Base-by-base conservation (phyloP, 805 yeast genomes). In the Clavispora fructus region DNA sequence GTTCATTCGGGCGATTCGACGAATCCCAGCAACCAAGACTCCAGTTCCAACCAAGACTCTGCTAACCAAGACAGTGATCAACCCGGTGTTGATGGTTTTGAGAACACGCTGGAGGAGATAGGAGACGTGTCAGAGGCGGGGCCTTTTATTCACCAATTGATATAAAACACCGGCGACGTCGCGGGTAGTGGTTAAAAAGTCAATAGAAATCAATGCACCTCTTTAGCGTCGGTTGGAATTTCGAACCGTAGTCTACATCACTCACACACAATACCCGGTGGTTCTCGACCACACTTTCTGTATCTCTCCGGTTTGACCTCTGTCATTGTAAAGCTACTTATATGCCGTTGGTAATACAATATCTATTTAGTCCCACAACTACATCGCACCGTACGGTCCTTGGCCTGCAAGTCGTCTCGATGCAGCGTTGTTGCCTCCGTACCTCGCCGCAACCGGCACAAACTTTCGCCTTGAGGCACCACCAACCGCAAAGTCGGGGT, bases 401-500 rank as follows among this genome's bases (percentile, higher is more conserved):
- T 55, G 52, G 31, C 25, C 41, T 6, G 37, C 37, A 33, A 33
- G 37, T 12, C 37, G 37, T 33, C 37, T 33, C 37, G 37, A 33
- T 17, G 37, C 37, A n/a, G 37, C 37, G 16, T 33, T 33, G 37
- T 33, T 33, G 30, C n/a, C 23, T 23, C 38, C 38, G 49, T 51
- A 40, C 39, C 63, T 50, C 23, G 54, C 51, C 12, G 61, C 57
- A 7, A 54, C 59, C 4, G 64, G 63, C 8, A 54, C 56, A 44
- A 60, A 57, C 47, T 52, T 58, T 19, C 66, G 49, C 32, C 56
- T 58, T 9, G 53, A 42, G 40, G 35, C 42, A 28, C 38, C 43
- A 7, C 68, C 71, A 41, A 67, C 42, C 10, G 68, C 56, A 46
- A 70, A 68, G 53, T 71, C 75, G 0, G 77, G 77, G 49, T 71